phyloP scores from a whole-genome alignment of 225 moss, liverwort and hornwort species.

The Thuidium tamariscinum region DNA sequence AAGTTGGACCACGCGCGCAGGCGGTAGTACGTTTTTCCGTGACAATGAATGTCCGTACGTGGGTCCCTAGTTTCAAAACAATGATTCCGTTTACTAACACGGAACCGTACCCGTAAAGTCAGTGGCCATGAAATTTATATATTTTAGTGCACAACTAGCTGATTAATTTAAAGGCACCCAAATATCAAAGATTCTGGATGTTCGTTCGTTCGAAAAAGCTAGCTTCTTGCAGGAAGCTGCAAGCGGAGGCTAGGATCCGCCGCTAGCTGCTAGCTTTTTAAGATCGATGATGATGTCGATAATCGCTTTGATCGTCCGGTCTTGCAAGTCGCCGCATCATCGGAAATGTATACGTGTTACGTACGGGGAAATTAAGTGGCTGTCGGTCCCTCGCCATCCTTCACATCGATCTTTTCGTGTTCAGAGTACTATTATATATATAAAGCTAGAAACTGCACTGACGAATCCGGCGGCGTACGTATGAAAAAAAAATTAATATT shows the following conservation, averaged over 20 bases:
- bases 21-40: background rate
- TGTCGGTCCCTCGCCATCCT: background rate
- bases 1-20: background rate
- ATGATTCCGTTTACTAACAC: background rate
- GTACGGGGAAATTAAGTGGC: background rate
- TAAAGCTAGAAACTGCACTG: too few species aligned
- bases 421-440: too few species aligned
- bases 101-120: background rate
- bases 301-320: background rate
- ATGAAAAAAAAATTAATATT: too few species aligned
- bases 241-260: background rate
- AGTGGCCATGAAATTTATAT: too few species aligned
- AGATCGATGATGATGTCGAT: too few species aligned
- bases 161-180: too few species aligned
- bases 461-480: too few species aligned
- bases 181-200: background rate
- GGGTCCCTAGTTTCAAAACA: background rate
- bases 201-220: too few species aligned
- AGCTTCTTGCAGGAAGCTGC: background rate
- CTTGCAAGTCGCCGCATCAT: too few species aligned
- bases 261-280: too few species aligned
- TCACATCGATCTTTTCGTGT: background rate
- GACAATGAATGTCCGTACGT: too few species aligned
- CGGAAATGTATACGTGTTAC: background rate
- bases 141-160: background rate